These are phyloP conservation scores for Trichophyton schoenleinii DNA, from an alignment of 2,329 filamentous ascomycete species.

Conservation along the genomic window DNA sequence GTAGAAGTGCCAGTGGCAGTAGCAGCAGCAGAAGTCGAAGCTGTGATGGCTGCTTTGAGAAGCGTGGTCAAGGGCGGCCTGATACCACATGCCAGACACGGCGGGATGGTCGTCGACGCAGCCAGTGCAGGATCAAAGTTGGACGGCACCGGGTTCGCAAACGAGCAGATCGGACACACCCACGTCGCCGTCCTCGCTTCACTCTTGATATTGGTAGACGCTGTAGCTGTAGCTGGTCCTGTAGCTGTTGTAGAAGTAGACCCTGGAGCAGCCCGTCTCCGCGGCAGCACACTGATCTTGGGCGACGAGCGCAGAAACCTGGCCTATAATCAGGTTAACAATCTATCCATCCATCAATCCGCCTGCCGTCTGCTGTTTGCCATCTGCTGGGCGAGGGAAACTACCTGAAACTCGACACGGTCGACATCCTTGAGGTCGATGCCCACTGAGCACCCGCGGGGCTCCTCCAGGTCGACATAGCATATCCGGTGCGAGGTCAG, in stretches of 20 bases:
- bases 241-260: neutral
- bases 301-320: conserved; percentile 90
- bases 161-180: conserved; percentile 93
- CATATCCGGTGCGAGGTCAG: conserved; percentile 90
- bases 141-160: conserved; percentile 81
- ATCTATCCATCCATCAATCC: neutral
- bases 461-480: conserved; percentile 82
- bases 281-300: conserved; percentile 60
- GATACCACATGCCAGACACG: conserved; percentile 87
- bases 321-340: conserved; percentile 39
- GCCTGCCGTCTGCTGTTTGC: neutral
- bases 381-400: neutral
- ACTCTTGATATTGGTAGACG: neutral
- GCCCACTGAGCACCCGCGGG: conserved; percentile 69
- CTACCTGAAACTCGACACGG: conserved; percentile 74
- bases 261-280: neutral
- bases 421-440: conserved; percentile 87
- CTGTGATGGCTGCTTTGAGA: conserved; percentile 66
- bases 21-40: conserved; percentile 48
- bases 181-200: conserved; percentile 48
- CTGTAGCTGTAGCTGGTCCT: too few relatives aligned
- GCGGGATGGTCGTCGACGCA: conserved; percentile 62
- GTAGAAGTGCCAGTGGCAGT: conserved; percentile 1
- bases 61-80: conserved; percentile 74
- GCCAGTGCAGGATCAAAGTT: conserved; percentile 84